These are phyloP conservation scores for Incumbomyces lentus DNA, from an alignment of 2,329 filamentous ascomycete species.

Conservation along the genomic window DNA sequence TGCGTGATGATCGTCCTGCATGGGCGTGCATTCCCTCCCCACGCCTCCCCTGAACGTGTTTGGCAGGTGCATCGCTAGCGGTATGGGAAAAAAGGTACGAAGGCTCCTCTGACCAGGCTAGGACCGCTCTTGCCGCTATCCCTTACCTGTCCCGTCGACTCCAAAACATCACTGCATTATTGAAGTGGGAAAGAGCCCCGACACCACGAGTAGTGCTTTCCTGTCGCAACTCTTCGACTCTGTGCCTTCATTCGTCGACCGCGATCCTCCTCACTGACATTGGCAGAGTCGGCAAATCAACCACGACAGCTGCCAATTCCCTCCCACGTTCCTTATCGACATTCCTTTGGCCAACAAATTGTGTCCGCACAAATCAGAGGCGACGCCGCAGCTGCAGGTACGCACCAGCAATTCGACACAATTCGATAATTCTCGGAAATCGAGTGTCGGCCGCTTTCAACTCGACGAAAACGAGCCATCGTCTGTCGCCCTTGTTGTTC, in stretches of 20 bases:
- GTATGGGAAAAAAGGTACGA: too few species aligned
- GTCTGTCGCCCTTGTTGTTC: too few species aligned
- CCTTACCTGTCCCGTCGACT: too few species aligned
- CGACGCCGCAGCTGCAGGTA: constrained; percentile 1
- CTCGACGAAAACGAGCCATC: constrained; percentile 4
- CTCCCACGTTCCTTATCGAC: constrained; percentile 6
- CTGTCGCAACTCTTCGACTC: neutral
- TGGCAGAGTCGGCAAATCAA: neutral
- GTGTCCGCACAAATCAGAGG: neutral
- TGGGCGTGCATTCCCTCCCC: too few species aligned
- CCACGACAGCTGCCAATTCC: constrained; percentile 1
- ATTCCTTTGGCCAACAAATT: neutral
- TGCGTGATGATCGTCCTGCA: too few species aligned
- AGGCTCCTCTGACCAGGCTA: too few species aligned
- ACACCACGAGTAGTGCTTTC: neutral
- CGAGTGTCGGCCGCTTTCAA: neutral
- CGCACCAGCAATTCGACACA: constrained; percentile 2
- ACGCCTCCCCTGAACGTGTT: too few species aligned
- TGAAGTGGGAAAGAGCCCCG: neutral
- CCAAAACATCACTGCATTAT: neutral
- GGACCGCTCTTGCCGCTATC: too few species aligned
- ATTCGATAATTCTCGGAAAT: constrained; percentile 5
- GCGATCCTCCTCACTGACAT: neutral
- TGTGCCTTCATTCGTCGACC: constrained; percentile 2
- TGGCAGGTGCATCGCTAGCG: too few species aligned